These are phyloP conservation scores for Nothophaeocryptopus gaeumannii DNA, from an alignment of 2,329 filamentous ascomycete species.

Conservation along the genomic window DNA sequence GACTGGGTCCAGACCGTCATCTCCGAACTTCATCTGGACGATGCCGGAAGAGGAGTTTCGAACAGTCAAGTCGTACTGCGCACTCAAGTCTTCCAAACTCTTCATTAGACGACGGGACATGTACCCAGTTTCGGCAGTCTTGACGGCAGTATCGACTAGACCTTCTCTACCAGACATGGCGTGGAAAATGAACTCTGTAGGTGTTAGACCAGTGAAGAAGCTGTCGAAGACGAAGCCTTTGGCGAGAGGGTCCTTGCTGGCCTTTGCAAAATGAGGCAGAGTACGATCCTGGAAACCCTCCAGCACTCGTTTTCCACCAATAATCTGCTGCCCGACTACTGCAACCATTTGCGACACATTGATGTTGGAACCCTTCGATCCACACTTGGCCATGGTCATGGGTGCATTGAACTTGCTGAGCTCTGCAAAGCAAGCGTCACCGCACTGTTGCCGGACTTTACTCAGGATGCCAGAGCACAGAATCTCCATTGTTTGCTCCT, in stretches of 20 bases:
- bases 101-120: slow-evolving; percentile 99
- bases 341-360: slow-evolving; percentile 99
- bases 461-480: slow-evolving; percentile 86
- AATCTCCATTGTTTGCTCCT: slow-evolving; percentile 89
- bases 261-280: slow-evolving; percentile 92
- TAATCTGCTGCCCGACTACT: slow-evolving; percentile 96
- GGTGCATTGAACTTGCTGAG: slow-evolving; percentile 90
- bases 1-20: slow-evolving; percentile 90
- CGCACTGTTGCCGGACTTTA: slow-evolving; percentile 85
- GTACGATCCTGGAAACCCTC: slow-evolving; percentile 97
- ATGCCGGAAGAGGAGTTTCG: slow-evolving; percentile 84
- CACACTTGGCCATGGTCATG: slow-evolving; percentile 93
- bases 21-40: slow-evolving; percentile 96
- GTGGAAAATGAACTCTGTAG: slow-evolving; percentile 95
- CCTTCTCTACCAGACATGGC: slow-evolving; percentile 98
- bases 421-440: slow-evolving; percentile 84
- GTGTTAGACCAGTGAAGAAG: slow-evolving; percentile 88
- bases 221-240: slow-evolving; percentile 97
- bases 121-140: slow-evolving; percentile 97
- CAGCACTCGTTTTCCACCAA: slow-evolving; percentile 84
- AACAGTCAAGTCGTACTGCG: slow-evolving; percentile 91
- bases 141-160: slow-evolving; percentile 96
- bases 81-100: slow-evolving; percentile 89
- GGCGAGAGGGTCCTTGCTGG: slow-evolving; percentile 83
- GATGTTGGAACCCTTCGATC: slow-evolving; percentile 94